Conservation (phyloP, 352 stramenopile genomes). For the Phytopythium ostracodes region DNA sequence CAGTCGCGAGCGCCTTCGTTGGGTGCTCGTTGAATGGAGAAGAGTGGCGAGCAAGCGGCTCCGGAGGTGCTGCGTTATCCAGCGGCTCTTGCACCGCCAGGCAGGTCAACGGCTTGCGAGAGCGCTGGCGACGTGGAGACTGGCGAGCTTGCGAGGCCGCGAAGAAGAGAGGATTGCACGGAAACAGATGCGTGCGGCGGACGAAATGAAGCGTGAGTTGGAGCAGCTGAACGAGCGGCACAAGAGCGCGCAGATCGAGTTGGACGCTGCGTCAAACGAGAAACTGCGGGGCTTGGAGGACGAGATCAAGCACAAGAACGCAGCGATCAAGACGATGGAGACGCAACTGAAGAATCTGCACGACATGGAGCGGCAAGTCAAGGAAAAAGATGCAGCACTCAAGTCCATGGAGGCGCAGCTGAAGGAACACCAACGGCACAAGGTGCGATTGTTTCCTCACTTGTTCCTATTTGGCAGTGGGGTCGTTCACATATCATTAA, state of each 20-base stretch:
- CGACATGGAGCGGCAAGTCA: slow-evolving; percentile 8
- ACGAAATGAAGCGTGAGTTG: background rate
- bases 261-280: slow-evolving; percentile 11
- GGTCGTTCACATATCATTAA: background rate
- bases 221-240: slow-evolving; percentile 11
- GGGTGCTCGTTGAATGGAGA: background rate
- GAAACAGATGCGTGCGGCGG: background rate
- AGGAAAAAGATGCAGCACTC: slow-evolving; percentile 23
- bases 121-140: background rate
- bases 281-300: slow-evolving; percentile 21
- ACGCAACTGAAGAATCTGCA: slow-evolving; percentile 7
- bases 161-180: background rate
- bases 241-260: slow-evolving; percentile 7
- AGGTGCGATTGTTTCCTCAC: slow-evolving; percentile 12
- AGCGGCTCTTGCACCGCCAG: background rate
- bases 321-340: slow-evolving; percentile 17
- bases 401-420: slow-evolving; percentile 13
- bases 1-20: background rate
- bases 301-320: slow-evolving; percentile 20
- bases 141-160: background rate
- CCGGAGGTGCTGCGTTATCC: background rate
- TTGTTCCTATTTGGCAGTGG: background rate
- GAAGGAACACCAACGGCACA: slow-evolving; percentile 9
- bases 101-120: background rate
- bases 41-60: background rate